phyloP scores from a whole-genome alignment of 805 yeast genomes.

The Dipodascopsis uninucleata region DNA sequence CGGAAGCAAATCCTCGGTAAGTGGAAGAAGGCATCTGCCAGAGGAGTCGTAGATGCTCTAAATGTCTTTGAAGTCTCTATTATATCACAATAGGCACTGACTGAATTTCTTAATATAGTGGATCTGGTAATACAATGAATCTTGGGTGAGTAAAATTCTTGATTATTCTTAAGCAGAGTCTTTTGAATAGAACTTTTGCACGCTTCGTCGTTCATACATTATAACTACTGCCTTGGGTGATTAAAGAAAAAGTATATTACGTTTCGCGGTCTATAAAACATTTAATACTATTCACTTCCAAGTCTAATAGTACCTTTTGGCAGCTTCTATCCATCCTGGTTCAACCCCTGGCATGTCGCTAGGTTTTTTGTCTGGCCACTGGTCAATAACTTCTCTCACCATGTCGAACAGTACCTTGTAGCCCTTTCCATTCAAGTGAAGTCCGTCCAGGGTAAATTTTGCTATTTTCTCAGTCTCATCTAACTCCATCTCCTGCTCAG shows the following conservation, averaged over 20 bases:
- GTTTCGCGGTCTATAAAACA: background rate
- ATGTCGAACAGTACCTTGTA: constrained; percentile 16
- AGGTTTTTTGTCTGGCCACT: constrained; percentile 10
- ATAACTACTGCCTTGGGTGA: too few relatives aligned
- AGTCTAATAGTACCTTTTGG: background rate
- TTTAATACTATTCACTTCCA: background rate
- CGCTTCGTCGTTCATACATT: too few relatives aligned
- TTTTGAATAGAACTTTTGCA: background rate
- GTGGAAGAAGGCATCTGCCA: too few relatives aligned
- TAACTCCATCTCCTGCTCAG: background rate
- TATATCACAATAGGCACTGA: background rate
- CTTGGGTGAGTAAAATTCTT: constrained; percentile 44
- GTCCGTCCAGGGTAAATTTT: constrained; percentile 17
- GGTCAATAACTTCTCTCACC: constrained; percentile 2
- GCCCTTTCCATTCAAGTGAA: constrained; percentile 32
- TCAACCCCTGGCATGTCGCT: constrained; percentile 28
- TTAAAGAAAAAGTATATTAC: too few relatives aligned
- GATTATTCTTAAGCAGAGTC: constrained; percentile 20
- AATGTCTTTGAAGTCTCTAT: background rate
- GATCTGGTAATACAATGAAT: constrained; percentile 83
- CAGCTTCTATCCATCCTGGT: constrained; percentile 30
- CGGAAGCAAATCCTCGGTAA: constrained; percentile 66
- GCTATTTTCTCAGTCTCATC: constrained; percentile 3
- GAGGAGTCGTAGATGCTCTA: too few relatives aligned
- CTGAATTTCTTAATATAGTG: constrained; percentile 37